Evolutionary conservation across 192 early-diverging fungal species (phyloP), one percentile per base, ranked within the genome.

Genomic region (Umbelopsis ramanniana): DNA sequence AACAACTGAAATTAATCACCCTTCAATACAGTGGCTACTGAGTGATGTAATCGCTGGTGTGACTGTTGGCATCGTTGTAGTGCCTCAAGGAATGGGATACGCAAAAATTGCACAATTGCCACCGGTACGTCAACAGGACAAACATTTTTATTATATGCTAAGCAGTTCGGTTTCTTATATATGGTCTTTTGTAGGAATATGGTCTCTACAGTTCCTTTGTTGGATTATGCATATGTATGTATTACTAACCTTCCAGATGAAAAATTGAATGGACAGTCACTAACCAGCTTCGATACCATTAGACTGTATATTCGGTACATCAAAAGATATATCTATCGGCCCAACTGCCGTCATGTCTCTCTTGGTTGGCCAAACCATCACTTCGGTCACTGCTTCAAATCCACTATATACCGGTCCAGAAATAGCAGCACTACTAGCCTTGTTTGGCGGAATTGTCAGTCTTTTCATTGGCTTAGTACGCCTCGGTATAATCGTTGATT

Each of bases 401-500:
- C 67, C 74, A 3, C 92, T 95, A 73, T 95, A 95, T 72, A 92
- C 95, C 73, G 89, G 94, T 6, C 76, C 82, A 12, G 68, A 81
- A 52, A 91, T 90, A 63, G 85, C 88, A 10, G 80, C 86, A 37
- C 82, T 87, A 29, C 71, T 95, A 40, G 84, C 93, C 35, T 84
- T 96, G 33, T 81, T 96, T 55, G 82, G 88, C 29, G 96, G 96
- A 26, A 76, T 92, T 21, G 81, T 94, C 26, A 78, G 93, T 14
- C 76, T 89, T 15, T 79, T 83, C 35, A 75, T 98, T 29, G 96
- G 96, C 23, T 72, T 96, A 17, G 76, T 96, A 17, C 90, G 93
- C 11, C 81, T 98, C 35, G 96, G 96, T 14, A 89, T 94, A 70
- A 82, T 96, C 29, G 90, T 96, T 22, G 94, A 96, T 75, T 95